Evolutionary conservation across 148 eudicot genomes (phyloP).

Genomic region (Cornus suecica): DNA sequence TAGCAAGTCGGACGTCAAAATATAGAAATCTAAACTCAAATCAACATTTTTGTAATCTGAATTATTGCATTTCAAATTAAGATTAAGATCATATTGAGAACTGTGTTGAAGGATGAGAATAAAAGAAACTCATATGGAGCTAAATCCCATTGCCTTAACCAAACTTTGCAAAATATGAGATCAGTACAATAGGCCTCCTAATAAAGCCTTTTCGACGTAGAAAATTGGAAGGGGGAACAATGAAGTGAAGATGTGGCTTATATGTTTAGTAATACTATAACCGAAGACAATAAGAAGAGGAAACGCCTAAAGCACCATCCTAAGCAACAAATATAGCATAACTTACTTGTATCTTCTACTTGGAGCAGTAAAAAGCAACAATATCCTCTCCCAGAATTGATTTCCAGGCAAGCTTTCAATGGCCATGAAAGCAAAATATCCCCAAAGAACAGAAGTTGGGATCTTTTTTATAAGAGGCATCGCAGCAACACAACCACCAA

Average conservation of each 20-base stretch:
- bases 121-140: neutral
- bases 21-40: neutral
- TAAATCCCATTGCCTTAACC: neutral
- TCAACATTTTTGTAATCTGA: neutral
- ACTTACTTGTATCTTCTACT: slow-evolving; percentile 88
- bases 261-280: neutral
- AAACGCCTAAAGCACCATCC: slow-evolving; percentile 3
- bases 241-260: neutral
- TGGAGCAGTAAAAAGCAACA: slow-evolving; percentile 90
- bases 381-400: slow-evolving; percentile 93
- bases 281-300: neutral
- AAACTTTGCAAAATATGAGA: neutral
- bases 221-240: neutral
- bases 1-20: neutral
- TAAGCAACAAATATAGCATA: neutral
- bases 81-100: neutral
- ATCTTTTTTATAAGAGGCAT: slow-evolving; percentile 93
- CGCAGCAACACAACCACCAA: slow-evolving; percentile 86
- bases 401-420: slow-evolving; percentile 98
- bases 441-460: slow-evolving; percentile 98
- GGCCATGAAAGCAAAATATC: slow-evolving; percentile 99
- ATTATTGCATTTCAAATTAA: neutral
- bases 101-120: neutral
- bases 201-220: neutral
- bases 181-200: neutral